A percentile compares a stretch with the other conserved stretches of the same genome.
Conservation (phyloP, 352 stramenopile genomes). For the Globisporangium polare region DNA sequence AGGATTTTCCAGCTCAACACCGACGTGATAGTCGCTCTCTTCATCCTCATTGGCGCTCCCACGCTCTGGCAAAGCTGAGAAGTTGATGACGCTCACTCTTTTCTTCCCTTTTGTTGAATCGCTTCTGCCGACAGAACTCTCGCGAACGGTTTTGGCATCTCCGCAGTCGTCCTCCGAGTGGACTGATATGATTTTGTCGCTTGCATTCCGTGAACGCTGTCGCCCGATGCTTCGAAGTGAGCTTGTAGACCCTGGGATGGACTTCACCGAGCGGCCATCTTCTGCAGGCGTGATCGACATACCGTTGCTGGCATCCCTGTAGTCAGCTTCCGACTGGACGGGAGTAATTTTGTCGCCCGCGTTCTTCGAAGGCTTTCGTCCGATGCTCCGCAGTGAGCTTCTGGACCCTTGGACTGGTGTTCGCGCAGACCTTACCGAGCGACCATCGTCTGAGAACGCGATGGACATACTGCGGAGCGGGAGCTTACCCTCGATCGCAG, state of each 20-base stretch:
- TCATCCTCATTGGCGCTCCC: slow-evolving; percentile 4
- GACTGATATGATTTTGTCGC: slow-evolving; percentile 12
- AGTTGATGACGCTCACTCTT: slow-evolving; percentile 4
- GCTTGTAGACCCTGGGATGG: not conserved
- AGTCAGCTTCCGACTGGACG: not conserved
- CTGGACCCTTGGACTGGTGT: not conserved
- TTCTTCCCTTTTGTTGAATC: not conserved
- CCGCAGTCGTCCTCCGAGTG: slow-evolving; percentile 10
- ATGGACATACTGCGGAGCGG: slow-evolving; percentile 29
- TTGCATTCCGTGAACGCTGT: not conserved
- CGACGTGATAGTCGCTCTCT: not conserved
- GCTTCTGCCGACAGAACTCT: not conserved
- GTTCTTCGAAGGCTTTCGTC: not conserved
- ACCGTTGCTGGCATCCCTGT: slow-evolving; percentile 1
- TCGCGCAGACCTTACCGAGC: slow-evolving; percentile 4
- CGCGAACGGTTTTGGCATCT: not conserved
- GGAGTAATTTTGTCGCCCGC: slow-evolving; percentile 9
- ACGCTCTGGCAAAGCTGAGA: not conserved
- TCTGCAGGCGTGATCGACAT: slow-evolving; percentile 19
- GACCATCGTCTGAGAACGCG: slow-evolving; percentile 11
- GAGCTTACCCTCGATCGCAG: slow-evolving; percentile 12
- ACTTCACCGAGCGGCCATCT: slow-evolving; percentile 5
- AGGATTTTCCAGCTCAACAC: not conserved
- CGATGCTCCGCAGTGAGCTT: not conserved
- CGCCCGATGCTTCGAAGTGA: slow-evolving; percentile 3